A percentile compares a stretch with the other conserved stretches of the same genome.
phyloP scores from a whole-genome alignment of 2,329 filamentous ascomycete genomes.

The Cladosporium sp. region DNA sequence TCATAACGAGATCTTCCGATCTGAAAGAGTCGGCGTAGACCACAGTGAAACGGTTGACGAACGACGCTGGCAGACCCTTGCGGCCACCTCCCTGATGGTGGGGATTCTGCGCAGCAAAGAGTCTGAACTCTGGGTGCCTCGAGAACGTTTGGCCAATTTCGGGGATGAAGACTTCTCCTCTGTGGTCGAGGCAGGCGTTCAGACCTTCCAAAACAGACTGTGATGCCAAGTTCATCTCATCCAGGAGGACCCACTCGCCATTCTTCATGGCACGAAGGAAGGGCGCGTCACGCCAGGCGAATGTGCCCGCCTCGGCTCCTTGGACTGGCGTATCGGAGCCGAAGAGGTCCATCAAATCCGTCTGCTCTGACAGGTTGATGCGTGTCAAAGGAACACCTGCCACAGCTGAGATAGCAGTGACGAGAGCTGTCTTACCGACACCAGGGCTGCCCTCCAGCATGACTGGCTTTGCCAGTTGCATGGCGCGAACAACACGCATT shows the following conservation, averaged over 20 bases:
- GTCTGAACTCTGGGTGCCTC: constrained; percentile 81
- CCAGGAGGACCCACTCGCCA: constrained; percentile 92
- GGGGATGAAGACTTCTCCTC: constrained; percentile 91
- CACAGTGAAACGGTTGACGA: constrained; percentile 97
- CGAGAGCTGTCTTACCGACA: constrained; percentile 93
- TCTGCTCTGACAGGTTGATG: constrained; percentile 97
- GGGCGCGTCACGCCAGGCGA: constrained; percentile 92
- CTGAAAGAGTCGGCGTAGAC: constrained; percentile 93
- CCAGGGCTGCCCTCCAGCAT: constrained; percentile 95
- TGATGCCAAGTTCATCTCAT: constrained; percentile 98
- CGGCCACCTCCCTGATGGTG: constrained; percentile 95
- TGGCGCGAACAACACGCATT: constrained; percentile 82
- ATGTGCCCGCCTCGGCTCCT: constrained; percentile 83
- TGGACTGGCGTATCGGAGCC: constrained; percentile 95
- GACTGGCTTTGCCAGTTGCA: constrained; percentile 87
- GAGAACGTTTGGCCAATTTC: constrained; percentile 94
- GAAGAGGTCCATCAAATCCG: constrained; percentile 95
- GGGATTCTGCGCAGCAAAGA: constrained; percentile 96
- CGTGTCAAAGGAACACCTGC: constrained; percentile 80
- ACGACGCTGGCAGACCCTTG: constrained; percentile 90
- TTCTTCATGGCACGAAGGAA: constrained; percentile 96
- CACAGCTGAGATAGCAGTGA: constrained; percentile 76
- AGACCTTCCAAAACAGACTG: constrained; percentile 95
- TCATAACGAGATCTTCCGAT: constrained; percentile 73
- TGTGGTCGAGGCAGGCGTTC: constrained; percentile 94